phyloP scores from a whole-genome alignment of 1,284 basidiomycete species.

The Irpex lacteus region DNA sequence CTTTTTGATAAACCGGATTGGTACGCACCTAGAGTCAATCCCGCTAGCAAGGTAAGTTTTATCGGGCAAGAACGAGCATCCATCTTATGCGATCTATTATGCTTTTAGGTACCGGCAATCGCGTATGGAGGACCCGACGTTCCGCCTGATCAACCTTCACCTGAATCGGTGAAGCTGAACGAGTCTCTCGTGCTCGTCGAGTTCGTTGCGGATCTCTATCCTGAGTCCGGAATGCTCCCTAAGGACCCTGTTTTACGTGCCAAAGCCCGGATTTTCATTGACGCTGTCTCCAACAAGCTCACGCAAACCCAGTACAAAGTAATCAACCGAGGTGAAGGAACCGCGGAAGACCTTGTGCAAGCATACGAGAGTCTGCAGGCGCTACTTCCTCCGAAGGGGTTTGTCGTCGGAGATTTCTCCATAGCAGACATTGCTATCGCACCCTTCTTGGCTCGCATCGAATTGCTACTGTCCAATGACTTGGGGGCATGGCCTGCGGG shows the following conservation, averaged over 20 bases:
- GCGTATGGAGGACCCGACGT: constrained; percentile 21
- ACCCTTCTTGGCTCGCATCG: constrained; percentile 33
- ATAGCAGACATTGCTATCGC: constrained; percentile 53
- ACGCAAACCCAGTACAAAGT: not conserved
- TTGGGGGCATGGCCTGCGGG: constrained; percentile 25
- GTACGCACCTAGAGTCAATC: constrained; percentile 37
- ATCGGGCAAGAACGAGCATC: too few relatives aligned
- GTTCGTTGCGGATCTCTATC: constrained; percentile 57
- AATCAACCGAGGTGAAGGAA: not conserved
- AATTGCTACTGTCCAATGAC: constrained; percentile 26
- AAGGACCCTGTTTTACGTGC: constrained; percentile 53
- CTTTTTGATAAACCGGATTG: constrained; percentile 37
- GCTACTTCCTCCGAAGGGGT: constrained; percentile 28
- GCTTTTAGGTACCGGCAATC: not conserved
- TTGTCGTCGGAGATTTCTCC: constrained; percentile 37
- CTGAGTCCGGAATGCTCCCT: constrained; percentile 46
- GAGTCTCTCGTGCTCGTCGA: constrained; percentile 64
- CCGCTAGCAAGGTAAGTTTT: constrained; percentile 33
- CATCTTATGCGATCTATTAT: not conserved
- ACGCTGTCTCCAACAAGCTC: constrained; percentile 30
- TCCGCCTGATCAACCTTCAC: constrained; percentile 49
- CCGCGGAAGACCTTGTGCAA: constrained; percentile 26
- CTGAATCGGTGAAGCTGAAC: constrained; percentile 54
- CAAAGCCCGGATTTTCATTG: constrained; percentile 58
- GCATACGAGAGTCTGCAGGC: constrained; percentile 31